A percentile compares a stretch with the other conserved stretches of the same genome.
Conservation (phyloP, 2,329 filamentous ascomycete genomes). For the Penicillium sp. region DNA sequence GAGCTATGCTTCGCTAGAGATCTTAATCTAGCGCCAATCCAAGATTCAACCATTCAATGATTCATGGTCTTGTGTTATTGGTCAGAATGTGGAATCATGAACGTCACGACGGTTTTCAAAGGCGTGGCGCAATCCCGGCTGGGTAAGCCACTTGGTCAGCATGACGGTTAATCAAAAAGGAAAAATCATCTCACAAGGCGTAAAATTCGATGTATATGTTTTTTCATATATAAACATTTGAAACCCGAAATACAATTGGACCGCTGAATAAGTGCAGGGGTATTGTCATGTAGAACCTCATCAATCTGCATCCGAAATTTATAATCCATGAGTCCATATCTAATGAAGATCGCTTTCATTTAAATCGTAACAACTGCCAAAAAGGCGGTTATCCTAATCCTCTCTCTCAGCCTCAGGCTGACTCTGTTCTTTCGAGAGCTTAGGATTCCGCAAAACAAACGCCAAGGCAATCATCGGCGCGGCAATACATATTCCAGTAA, state of each 20-base stretch:
- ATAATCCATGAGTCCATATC: background rate
- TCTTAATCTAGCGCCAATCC: no score
- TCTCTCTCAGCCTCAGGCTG: conserved; percentile 4
- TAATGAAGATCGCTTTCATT: background rate
- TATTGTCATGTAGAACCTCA: no score
- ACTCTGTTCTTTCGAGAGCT: conserved; percentile 17
- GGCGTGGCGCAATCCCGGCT: no score
- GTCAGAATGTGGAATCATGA: no score
- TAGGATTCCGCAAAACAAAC: conserved; percentile 46
- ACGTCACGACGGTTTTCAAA: no score
- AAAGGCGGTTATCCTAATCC: background rate
- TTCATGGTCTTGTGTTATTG: no score
- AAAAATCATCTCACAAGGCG: background rate
- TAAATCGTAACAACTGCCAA: background rate
- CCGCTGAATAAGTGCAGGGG: background rate
- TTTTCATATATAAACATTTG: background rate
- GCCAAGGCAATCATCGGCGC: conserved; percentile 51
- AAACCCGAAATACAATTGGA: background rate
- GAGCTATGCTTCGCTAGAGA: no score
- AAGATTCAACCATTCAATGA: no score
- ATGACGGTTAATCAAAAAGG: no score
- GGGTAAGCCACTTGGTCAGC: no score
- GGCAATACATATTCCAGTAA: conserved; percentile 52
- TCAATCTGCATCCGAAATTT: background rate
- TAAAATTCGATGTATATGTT: background rate